A percentile compares a stretch with the other conserved stretches of the same genome.
Conservation (phyloP, 257 asterid species). For the Nyctanthes arbortristis region DNA sequence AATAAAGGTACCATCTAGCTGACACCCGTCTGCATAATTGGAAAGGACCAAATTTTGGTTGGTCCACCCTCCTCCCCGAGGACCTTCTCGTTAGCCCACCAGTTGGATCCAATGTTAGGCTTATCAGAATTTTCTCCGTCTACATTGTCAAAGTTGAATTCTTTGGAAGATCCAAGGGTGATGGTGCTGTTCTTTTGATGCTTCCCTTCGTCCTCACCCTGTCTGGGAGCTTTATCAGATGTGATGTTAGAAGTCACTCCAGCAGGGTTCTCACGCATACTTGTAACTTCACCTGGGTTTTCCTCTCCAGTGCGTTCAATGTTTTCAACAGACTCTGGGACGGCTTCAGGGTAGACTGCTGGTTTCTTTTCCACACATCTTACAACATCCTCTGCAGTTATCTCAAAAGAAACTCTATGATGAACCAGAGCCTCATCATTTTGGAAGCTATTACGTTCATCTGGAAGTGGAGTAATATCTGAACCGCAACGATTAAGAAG, state of each 20-base stretch:
- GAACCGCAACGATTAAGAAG: constrained; percentile 48
- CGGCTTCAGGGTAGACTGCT: constrained; percentile 31
- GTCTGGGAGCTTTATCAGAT: constrained; percentile 34
- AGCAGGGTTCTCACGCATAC: constrained; percentile 19
- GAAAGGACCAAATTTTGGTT: constrained; percentile 50
- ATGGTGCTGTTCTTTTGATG: constrained; percentile 58
- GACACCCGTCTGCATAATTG: constrained; percentile 44
- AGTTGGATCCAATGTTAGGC: constrained; percentile 51
- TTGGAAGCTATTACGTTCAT: constrained; percentile 26
- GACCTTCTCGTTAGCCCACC: constrained; percentile 70
- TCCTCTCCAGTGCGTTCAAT: constrained; percentile 29
- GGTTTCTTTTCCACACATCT: constrained; percentile 69
- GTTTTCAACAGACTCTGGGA: constrained; percentile 30
- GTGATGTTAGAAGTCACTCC: constrained; percentile 34
- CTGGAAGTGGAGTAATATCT: constrained; percentile 45
- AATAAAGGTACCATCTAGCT: constrained; percentile 25
- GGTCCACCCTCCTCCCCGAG: constrained; percentile 32
- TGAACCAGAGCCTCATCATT: constrained; percentile 40
- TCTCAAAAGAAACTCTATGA: constrained; percentile 85
- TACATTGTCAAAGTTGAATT: constrained; percentile 72
- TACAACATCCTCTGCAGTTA: constrained; percentile 59
- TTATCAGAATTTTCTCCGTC: constrained; percentile 53
- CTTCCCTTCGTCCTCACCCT: constrained; percentile 36
- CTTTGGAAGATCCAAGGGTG: constrained; percentile 81
- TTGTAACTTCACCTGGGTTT: constrained; percentile 22